Evolutionary conservation across 2,329 filamentous ascomycete genomes (phyloP).

Genomic region (Trichophyton mentagrophytes): DNA sequence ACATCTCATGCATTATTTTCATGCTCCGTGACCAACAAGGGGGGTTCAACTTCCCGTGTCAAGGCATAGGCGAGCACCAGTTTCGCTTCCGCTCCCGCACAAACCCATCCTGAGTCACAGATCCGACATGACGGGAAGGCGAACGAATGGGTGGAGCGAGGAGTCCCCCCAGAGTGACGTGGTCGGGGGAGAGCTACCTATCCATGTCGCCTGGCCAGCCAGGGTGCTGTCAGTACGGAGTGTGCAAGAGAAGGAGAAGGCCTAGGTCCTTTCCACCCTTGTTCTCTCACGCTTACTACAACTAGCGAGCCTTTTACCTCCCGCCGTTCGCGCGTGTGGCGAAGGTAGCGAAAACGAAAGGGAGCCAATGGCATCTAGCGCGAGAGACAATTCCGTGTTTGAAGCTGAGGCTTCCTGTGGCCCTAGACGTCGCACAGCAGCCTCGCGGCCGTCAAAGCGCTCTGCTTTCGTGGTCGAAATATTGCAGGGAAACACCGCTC

Average conservation of each 20-base stretch:
- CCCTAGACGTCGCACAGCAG: not conserved
- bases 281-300: too few species aligned
- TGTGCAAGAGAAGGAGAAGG: not conserved
- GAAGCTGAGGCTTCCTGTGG: not conserved
- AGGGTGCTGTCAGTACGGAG: not conserved
- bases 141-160: not conserved
- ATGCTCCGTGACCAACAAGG: not conserved
- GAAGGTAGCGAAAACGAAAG: not conserved
- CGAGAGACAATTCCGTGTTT: not conserved
- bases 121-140: not conserved
- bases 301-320: not conserved
- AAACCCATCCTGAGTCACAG: not conserved
- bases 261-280: not conserved
- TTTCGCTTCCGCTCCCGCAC: not conserved
- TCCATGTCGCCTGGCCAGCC: not conserved
- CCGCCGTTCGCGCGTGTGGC: conserved; percentile 1
- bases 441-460: not conserved
- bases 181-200: not conserved
- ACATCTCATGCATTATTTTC: not conserved
- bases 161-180: not conserved
- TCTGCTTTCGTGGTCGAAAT: too few species aligned
- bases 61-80: not conserved
- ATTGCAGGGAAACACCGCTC: too few species aligned
- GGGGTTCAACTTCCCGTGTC: not conserved
- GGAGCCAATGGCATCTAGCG: not conserved